phyloP scores from a whole-genome alignment of 2,329 filamentous ascomycete genomes.

The Botrytis paeoniae region DNA sequence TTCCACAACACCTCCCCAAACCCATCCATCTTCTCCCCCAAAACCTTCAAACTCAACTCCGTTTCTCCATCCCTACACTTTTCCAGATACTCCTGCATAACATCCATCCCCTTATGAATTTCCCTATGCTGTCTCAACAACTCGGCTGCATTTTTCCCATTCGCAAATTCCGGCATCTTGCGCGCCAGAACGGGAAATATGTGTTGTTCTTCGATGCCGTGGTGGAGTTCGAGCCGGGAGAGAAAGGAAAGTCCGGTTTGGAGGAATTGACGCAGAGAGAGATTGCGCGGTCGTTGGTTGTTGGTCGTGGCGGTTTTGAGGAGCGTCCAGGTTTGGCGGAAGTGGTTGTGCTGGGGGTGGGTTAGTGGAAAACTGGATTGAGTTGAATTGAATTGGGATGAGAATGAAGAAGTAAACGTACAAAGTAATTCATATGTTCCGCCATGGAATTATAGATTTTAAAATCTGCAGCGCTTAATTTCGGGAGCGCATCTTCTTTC shows the following conservation, averaged over 20 bases:
- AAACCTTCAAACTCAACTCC: conserved; percentile 53
- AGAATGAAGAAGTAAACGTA: conserved; percentile 37
- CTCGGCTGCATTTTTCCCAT: conserved; percentile 51
- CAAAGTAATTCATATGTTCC: conserved; percentile 61
- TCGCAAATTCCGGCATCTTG: conserved; percentile 74
- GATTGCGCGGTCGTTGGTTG: conserved; percentile 56
- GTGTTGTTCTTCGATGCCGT: conserved; percentile 77
- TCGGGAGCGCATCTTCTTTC: conserved; percentile 43
- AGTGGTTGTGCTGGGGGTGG: conserved; percentile 65
- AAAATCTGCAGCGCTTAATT: conserved; percentile 56
- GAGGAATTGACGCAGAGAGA: conserved; percentile 69
- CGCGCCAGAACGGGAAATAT: conserved; percentile 75
- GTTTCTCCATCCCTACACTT: conserved; percentile 61
- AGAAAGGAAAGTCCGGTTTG: conserved; percentile 66
- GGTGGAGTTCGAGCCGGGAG: conserved; percentile 69
- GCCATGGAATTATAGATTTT: conserved; percentile 60
- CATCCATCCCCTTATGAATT: conserved; percentile 75
- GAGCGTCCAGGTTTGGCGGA: conserved; percentile 69
- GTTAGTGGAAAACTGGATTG: background rate
- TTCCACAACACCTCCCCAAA: conserved; percentile 78
- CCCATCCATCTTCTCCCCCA: conserved; percentile 70
- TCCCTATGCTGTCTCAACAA: conserved; percentile 71
- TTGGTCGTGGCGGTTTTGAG: conserved; percentile 64
- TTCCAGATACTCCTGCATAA: conserved; percentile 62
- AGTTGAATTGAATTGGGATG: background rate